Evolutionary conservation across 495 filamentous ascomycete species (phyloP).

Genomic region (Podospora anserina): DNA sequence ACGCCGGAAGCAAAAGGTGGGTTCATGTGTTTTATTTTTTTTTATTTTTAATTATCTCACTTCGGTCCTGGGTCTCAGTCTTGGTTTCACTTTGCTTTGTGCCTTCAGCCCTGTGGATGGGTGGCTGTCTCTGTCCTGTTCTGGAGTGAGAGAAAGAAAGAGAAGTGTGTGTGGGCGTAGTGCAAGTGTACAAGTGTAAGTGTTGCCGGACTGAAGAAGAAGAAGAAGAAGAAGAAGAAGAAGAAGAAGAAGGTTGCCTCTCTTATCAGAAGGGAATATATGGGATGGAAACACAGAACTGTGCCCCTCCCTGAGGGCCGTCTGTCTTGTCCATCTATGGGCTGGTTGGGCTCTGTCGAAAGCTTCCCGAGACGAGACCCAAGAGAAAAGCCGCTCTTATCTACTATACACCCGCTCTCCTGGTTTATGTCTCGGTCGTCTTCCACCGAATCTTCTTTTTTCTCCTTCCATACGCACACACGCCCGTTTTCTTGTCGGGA

Average conservation of each 20-base stretch:
- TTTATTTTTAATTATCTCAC: neutral
- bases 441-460: slow-evolving; percentile 5
- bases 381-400: slow-evolving; percentile 6
- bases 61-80: slow-evolving; percentile 15
- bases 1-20: slow-evolving; percentile 71
- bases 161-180: neutral
- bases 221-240: neutral
- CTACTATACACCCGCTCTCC: neutral
- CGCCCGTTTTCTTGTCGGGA: slow-evolving; percentile 10
- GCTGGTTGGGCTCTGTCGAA: neutral
- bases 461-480: neutral
- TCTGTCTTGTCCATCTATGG: slow-evolving; percentile 3
- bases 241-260: neutral
- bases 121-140: slow-evolving; percentile 10
- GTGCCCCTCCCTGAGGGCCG: neutral
- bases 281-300: neutral
- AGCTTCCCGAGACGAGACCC: slow-evolving; percentile 5
- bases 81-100: slow-evolving; percentile 8
- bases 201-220: neutral
- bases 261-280: neutral
- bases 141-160: neutral
- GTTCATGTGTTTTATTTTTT: slow-evolving; percentile 24
- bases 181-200: neutral
- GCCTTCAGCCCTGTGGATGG: slow-evolving; percentile 5
- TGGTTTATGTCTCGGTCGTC: slow-evolving; percentile 17